Evolutionary conservation across 768 basidiomycete species (phyloP).

Genomic region (Sporobolomyces roseus): DNA sequence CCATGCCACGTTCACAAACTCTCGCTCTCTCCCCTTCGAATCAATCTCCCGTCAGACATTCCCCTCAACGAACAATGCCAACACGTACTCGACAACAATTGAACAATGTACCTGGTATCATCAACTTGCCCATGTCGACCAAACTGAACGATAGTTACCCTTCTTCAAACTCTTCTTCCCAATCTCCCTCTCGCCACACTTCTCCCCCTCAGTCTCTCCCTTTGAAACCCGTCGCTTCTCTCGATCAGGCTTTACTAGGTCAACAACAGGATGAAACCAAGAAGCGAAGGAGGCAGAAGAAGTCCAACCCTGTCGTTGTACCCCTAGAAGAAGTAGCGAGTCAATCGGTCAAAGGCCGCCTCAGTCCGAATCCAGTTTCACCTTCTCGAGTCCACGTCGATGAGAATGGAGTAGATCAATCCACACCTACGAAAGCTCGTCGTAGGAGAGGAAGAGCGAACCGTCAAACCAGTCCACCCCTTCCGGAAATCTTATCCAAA

Average conservation of each 20-base stretch:
- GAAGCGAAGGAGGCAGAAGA: constrained; percentile 17
- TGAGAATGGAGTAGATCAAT: background rate
- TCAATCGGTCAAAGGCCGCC: too few species aligned
- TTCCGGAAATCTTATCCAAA: constrained; percentile 3
- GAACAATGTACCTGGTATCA: constrained; percentile 16
- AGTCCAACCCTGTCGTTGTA: background rate
- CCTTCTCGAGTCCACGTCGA: background rate
- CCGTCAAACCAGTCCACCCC: constrained; percentile 28
- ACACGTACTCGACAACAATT: background rate
- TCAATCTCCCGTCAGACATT: background rate
- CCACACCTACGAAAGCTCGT: constrained; percentile 11
- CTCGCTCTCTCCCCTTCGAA: background rate
- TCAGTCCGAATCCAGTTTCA: too few species aligned
- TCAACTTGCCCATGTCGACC: constrained; percentile 16
- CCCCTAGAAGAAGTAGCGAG: too few species aligned
- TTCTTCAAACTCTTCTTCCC: background rate
- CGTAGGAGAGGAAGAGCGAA: constrained; percentile 9
- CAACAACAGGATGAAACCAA: background rate
- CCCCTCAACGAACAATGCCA: background rate
- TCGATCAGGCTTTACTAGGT: background rate
- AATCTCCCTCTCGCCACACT: background rate
- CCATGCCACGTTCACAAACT: background rate
- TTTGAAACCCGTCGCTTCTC: background rate
- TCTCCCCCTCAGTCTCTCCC: background rate
- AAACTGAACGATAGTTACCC: too few species aligned